These are phyloP conservation scores for Cercospora citrullina DNA, from an alignment of 2,329 filamentous ascomycete species.

Conservation along the genomic window DNA sequence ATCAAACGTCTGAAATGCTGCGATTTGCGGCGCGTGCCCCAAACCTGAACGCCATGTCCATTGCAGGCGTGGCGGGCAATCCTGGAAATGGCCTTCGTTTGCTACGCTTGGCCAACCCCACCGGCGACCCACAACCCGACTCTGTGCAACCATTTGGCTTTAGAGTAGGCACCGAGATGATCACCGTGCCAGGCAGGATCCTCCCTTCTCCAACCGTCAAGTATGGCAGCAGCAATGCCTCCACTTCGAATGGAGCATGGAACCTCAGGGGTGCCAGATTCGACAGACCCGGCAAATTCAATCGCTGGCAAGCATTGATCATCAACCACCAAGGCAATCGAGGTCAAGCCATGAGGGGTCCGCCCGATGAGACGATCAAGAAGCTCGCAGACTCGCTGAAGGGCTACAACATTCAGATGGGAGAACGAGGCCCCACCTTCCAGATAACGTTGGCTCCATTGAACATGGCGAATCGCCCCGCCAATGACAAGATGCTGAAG, in stretches of 20 bases:
- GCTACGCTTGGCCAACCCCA: constrained; percentile 52
- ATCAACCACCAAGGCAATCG: constrained; percentile 26
- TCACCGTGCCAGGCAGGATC: constrained; percentile 73
- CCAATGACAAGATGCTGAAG: constrained; percentile 31
- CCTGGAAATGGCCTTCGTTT: constrained; percentile 55
- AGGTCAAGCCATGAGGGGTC: constrained; percentile 20
- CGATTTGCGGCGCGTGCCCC: constrained; percentile 69
- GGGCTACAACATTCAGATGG: constrained; percentile 35
- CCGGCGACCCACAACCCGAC: constrained; percentile 23
- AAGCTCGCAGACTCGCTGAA: constrained; percentile 24
- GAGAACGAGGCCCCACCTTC: constrained; percentile 15
- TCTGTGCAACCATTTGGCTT: constrained; percentile 60
- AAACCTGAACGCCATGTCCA: constrained; percentile 65
- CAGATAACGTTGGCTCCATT: constrained; percentile 21
- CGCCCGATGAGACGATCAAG: constrained; percentile 20
- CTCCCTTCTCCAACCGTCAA: constrained; percentile 60
- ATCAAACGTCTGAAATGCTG: constrained; percentile 70
- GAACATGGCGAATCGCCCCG: constrained; percentile 25
- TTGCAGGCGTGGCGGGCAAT: constrained; percentile 44
- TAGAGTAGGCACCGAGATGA: constrained; percentile 58
- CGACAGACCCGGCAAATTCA: constrained; percentile 52
- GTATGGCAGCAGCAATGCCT: constrained; percentile 49
- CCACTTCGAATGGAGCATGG: constrained; percentile 34
- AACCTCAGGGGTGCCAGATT: constrained; percentile 53
- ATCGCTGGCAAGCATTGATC: constrained; percentile 47